Evolutionary conservation across 768 basidiomycete genomes (phyloP), one percentile per base, ranked within the genome.

Genomic region (Boletus huronensis): DNA sequence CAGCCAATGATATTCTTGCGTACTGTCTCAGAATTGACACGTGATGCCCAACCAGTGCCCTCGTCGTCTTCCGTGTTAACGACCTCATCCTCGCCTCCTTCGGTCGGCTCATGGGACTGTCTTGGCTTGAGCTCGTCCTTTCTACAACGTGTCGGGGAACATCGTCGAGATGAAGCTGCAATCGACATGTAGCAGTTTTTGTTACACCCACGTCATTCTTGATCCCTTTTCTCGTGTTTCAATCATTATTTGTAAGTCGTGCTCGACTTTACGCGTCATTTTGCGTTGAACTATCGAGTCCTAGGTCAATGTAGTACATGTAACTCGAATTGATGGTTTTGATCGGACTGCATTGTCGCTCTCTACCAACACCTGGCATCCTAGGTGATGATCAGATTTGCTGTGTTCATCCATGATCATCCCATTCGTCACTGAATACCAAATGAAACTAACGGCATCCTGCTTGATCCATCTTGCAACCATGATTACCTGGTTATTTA

Each of bases 21-120:
- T 38, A 66, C 70, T 0, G 53, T 51, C 36, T 68, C 68, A 0
- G 64, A 70, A 45, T 43, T 68, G 35, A 35, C 53, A 1, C 17
- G 10, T 5, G 68, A 68, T 32, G 45, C 26, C 7, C 48, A 51
- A 28, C n/a, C 21, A 3, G 41, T 31, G 7, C 21, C 40, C 1
- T 41, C 34, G 13, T 54, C 46, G 32, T 25, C 60, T 7, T 48
- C 39, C 17, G 21, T 46, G 7, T 58, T 53, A 10, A 14, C 40
- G 10, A 32, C 35, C 14, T 26, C 48, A 14, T 38, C 36, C 10
- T 34, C 26, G 19, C 42, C 52, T 38, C 51, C 50, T 49, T 35
- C 28, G 28, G 51, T 53, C 6, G 19, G n/a, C 2, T 63, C 68
- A 5, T 65, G 70, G 67, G 55, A 69, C 25, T 25, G 25, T 10